Conservation (phyloP, 164 flowering plant genomes). For the Vitis amurensis region DNA sequence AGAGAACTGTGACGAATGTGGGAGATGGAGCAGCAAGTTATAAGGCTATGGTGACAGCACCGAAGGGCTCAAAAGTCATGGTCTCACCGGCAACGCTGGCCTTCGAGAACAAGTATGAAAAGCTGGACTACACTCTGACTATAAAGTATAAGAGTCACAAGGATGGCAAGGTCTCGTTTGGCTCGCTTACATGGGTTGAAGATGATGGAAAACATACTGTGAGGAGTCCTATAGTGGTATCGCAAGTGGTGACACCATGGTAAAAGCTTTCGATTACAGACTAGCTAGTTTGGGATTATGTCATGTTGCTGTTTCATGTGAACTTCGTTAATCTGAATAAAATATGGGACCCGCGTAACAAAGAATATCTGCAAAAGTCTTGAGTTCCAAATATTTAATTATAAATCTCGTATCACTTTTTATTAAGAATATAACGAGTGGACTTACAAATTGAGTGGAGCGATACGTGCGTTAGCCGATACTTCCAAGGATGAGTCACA, state of each 20-base stretch:
- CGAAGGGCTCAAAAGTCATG: constrained; percentile 11
- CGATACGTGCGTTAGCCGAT: no score
- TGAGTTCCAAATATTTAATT: no score
- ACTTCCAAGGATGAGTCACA: no score
- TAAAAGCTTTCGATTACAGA: no score
- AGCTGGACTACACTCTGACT: constrained; percentile 25
- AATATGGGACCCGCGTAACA: no score
- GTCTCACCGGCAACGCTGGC: constrained; percentile 33
- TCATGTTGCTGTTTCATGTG: no score
- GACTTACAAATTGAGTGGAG: no score
- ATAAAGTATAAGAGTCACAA: constrained; percentile 1
- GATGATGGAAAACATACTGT: constrained; percentile 33
- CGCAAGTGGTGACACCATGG: neutral
- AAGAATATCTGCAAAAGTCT: no score
- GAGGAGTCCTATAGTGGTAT: constrained; percentile 55
- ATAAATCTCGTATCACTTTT: no score
- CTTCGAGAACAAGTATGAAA: constrained; percentile 38
- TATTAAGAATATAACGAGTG: no score
- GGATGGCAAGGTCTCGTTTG: constrained; percentile 11
- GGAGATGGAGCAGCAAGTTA: constrained; percentile 42
- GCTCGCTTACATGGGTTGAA: constrained; percentile 47
- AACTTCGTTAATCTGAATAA: no score
- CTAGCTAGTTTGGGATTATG: no score
- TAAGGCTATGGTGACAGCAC: constrained; percentile 22
- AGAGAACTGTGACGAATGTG: constrained; percentile 51